A percentile compares a stretch with the other conserved stretches of the same genome.
Conservation (phyloP, 1,139 yeast genomes). For the Spathaspora sp. region DNA sequence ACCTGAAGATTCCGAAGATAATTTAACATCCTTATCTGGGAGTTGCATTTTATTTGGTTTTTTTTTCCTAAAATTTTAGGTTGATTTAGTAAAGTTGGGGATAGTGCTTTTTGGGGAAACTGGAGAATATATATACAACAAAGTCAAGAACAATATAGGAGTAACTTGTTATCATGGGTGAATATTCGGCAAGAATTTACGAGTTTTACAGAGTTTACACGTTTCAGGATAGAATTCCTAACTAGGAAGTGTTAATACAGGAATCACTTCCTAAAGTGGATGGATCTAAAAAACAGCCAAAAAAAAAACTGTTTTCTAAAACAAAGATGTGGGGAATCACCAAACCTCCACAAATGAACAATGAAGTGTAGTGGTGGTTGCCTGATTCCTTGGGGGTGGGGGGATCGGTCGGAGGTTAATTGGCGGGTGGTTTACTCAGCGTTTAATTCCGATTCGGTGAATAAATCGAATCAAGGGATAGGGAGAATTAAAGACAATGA, state of each 20-base stretch:
- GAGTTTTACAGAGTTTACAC: not conserved
- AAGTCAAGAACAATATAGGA: not conserved
- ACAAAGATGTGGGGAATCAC: slow-evolving; percentile 1
- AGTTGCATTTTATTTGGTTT: slow-evolving; percentile 4
- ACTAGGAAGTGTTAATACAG: not conserved
- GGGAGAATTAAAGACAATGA: no score
- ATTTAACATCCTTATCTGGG: slow-evolving; percentile 3
- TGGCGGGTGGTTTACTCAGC: not conserved
- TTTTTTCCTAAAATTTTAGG: not conserved
- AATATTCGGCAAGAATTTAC: not conserved
- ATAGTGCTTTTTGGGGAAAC: not conserved
- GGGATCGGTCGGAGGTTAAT: not conserved
- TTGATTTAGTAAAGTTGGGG: not conserved
- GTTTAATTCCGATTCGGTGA: not conserved
- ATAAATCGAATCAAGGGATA: no score
- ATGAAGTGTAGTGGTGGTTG: not conserved
- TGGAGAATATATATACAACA: not conserved
- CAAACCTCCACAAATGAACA: not conserved
- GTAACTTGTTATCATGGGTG: not conserved
- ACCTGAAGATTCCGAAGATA: slow-evolving; percentile 1
- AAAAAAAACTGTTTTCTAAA: not conserved
- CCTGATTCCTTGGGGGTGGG: not conserved
- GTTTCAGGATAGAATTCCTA: not conserved
- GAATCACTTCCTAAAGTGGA: slow-evolving; percentile 3
- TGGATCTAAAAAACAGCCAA: not conserved